Evolutionary conservation across 2,329 filamentous ascomycete genomes (phyloP).

Genomic region (Clarireedia hainanense): DNA sequence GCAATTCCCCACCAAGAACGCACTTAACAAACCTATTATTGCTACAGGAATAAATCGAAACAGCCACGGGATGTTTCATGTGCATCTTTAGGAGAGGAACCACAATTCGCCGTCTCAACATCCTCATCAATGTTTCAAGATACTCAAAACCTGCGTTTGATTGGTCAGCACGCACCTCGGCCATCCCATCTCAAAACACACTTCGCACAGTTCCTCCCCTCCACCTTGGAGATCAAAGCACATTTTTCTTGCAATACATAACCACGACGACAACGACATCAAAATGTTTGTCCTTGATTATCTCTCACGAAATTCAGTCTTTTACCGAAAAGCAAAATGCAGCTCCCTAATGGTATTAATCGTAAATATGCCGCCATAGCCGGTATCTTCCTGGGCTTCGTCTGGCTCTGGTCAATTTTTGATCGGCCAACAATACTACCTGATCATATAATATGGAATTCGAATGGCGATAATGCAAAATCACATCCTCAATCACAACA

Average conservation of each 20-base stretch:
- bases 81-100: background rate
- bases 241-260: slow-evolving; percentile 1
- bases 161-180: background rate
- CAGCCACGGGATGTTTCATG: background rate
- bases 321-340: background rate
- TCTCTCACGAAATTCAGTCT: background rate
- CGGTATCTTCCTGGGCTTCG: slow-evolving; percentile 9
- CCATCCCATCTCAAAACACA: slow-evolving; percentile 9
- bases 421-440: slow-evolving; percentile 13
- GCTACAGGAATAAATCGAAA: too few relatives aligned
- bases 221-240: slow-evolving; percentile 8
- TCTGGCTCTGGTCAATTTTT: slow-evolving; percentile 21
- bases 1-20: too few relatives aligned
- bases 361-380: slow-evolving; percentile 18
- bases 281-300: background rate
- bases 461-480: background rate
- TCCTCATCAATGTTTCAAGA: slow-evolving; percentile 3
- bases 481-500: background rate
- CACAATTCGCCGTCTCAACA: background rate
- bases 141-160: background rate
- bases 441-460: slow-evolving; percentile 10
- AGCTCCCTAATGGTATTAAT: slow-evolving; percentile 9
- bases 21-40: background rate
- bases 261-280: background rate
- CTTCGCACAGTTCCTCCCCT: slow-evolving; percentile 2